Conservation (phyloP, 768 basidiomycete species). For the Mycena maculata region DNA sequence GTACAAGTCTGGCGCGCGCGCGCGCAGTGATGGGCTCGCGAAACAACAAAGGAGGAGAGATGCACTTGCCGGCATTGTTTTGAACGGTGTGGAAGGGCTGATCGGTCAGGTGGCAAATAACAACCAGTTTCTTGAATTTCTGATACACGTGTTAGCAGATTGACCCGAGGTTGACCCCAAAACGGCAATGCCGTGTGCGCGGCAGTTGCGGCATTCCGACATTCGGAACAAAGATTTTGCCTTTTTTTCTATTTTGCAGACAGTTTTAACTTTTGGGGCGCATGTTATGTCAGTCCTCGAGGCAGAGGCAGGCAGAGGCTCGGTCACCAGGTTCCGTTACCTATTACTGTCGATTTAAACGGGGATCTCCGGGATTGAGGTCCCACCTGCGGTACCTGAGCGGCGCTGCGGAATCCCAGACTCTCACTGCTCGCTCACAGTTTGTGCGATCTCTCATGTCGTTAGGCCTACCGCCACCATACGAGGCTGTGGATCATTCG, state of each 20-base stretch:
- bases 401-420: slow-evolving; percentile 13
- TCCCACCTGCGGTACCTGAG: slow-evolving; percentile 13
- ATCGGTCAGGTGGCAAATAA: slow-evolving; percentile 7
- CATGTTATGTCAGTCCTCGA: slow-evolving; percentile 3
- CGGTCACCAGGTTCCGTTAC: slow-evolving; percentile 12
- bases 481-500: slow-evolving; percentile 13
- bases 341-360: slow-evolving; percentile 11
- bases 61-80: slow-evolving; percentile 2
- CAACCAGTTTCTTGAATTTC: slow-evolving; percentile 7
- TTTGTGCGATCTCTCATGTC: slow-evolving; percentile 14
- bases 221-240: slow-evolving; percentile 5
- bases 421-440: slow-evolving; percentile 14
- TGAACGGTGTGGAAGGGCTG: slow-evolving; percentile 6
- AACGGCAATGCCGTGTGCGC: slow-evolving; percentile 5
- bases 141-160: slow-evolving; percentile 10
- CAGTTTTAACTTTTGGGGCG: slow-evolving; percentile 13
- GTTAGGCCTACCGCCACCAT: slow-evolving; percentile 5
- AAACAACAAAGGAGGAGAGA: slow-evolving; percentile 2
- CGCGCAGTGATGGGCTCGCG: background rate
- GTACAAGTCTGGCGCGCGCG: background rate
- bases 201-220: slow-evolving; percentile 13
- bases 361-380: slow-evolving; percentile 1
- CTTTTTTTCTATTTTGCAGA: slow-evolving; percentile 5
- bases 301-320: no score
- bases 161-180: slow-evolving; percentile 4